Percentiles rank a stretch among this genome's conserved stretches.
Conservation (phyloP, 2,329 filamentous ascomycete species). For the Leptographium procerum region DNA sequence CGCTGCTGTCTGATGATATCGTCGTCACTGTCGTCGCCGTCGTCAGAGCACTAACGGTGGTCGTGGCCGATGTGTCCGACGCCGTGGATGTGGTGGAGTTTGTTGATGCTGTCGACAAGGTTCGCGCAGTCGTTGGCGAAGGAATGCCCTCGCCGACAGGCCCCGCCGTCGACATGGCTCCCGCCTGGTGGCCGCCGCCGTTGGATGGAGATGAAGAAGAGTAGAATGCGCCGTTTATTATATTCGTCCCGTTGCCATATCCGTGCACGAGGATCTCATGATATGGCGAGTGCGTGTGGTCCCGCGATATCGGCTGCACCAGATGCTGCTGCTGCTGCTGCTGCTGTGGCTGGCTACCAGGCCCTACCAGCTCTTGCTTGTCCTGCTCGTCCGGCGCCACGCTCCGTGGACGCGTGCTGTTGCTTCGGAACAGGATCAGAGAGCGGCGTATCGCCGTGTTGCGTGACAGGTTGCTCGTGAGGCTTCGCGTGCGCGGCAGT, state of each 20-base stretch:
- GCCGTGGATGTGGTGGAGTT: slow-evolving; percentile 10
- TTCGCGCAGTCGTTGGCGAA: slow-evolving; percentile 9
- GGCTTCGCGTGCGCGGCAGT: slow-evolving; percentile 15
- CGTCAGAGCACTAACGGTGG: not conserved
- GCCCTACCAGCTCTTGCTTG: not conserved
- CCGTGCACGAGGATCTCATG: slow-evolving; percentile 42
- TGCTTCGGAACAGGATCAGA: slow-evolving; percentile 19
- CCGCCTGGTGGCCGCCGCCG: not conserved
- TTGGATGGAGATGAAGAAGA: too few relatives aligned
- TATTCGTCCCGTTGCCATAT: slow-evolving; percentile 42
- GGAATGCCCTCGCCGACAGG: slow-evolving; percentile 9
- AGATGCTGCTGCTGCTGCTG: not conserved
- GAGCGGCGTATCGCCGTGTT: slow-evolving; percentile 21
- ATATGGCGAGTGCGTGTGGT: slow-evolving; percentile 17
- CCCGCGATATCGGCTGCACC: not conserved
- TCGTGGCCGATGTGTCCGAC: slow-evolving; percentile 5
- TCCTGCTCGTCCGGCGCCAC: not conserved
- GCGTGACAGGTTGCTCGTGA: slow-evolving; percentile 21
- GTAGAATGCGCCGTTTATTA: slow-evolving; percentile 1
- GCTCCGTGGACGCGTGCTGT: not conserved
- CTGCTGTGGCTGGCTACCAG: not conserved
- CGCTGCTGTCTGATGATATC: not conserved
- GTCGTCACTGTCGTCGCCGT: not conserved
- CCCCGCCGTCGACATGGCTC: not conserved
- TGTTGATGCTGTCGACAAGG: slow-evolving; percentile 16